Evolutionary conservation across 2,329 filamentous ascomycete genomes (phyloP), one percentile per base, ranked within the genome.

Genomic region (Aspergillus eucalypticola): DNA sequence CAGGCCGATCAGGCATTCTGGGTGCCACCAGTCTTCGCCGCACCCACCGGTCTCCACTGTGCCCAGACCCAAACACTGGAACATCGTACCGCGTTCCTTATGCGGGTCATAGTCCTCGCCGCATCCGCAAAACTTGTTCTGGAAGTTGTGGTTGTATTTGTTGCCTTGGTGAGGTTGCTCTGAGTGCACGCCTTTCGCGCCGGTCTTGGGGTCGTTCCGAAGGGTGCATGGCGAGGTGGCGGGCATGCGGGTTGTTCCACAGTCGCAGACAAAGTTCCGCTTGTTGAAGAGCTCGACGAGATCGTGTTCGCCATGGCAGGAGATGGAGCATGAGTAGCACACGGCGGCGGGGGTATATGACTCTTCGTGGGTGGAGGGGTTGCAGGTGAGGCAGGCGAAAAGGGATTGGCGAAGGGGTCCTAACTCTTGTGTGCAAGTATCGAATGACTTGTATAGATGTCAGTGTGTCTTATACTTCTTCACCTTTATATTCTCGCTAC

Each of bases 11-110:
- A 98, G 80, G 72, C 94, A 98, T 63, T 95, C 92, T 0, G 94
- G 92, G 78, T 98, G 94, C 84, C 92, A 98, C 94, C 94, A 98
- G 72, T 98, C 94, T 78, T 98, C 94, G 11, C 94, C 94, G 76
- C 94, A 98, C 4, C 93, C 94, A 15, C 93, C 93, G 1, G 89
- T 88, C 66, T 94, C 90, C 11, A 85, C 83, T 0, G 87, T 89
- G 0, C 92, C 92, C 0, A 98, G 80, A 0, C 94, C 94, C 2
- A 98, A 76, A 72, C 95, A 99, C 75, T 99, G 95, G 68, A 96
- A 99, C 95, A 99, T 99, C 41, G 93, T 98, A 0, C 94, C 94
- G 68, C 94, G 96, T 74, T 99, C 92, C 72, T 90, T 83, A 51
- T 94, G 86, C 0, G 94, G 87, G 73, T 97, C 90, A 73, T 99